Evolutionary conservation across 2,329 filamentous ascomycete genomes (phyloP).

Genomic region (Pezicula rhizophila): DNA sequence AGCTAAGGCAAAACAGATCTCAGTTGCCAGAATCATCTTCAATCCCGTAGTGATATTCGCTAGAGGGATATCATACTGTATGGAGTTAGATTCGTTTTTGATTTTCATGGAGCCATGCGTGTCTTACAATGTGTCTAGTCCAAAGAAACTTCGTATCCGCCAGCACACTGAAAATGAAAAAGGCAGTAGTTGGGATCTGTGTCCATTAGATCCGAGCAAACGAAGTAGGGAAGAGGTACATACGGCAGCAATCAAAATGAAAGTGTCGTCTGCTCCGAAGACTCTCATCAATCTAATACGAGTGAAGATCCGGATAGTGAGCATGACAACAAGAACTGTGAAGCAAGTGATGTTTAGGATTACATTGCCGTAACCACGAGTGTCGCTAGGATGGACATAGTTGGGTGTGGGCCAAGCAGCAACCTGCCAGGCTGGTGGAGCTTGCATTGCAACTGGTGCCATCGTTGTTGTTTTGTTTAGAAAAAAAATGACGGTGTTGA

Average conservation of each 20-base stretch:
- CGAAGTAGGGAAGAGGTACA: background rate
- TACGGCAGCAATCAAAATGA: constrained; percentile 37
- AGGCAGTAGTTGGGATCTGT: constrained; percentile 30
- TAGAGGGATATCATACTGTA: constrained; percentile 32
- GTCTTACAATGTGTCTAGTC: constrained; percentile 28
- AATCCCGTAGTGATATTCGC: constrained; percentile 27
- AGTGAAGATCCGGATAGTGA: constrained; percentile 40
- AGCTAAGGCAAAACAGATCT: constrained; percentile 31
- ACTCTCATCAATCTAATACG: constrained; percentile 36
- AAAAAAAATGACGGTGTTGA: background rate
- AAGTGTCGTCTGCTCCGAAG: constrained; percentile 39
- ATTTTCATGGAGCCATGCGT: too few relatives aligned
- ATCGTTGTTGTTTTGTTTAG: background rate
- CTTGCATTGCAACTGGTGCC: constrained; percentile 11
- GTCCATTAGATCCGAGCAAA: background rate
- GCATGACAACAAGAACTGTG: constrained; percentile 32
- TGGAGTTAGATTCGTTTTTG: background rate
- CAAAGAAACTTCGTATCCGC: constrained; percentile 30
- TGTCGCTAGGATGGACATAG: constrained; percentile 36
- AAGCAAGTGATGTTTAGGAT: constrained; percentile 35
- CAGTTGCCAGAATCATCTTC: constrained; percentile 33
- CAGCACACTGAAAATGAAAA: constrained; percentile 30
- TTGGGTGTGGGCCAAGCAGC: constrained; percentile 35
- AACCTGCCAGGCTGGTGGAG: constrained; percentile 13
- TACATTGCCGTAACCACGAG: constrained; percentile 37